Conservation (phyloP, 148 eudicot species). For the Nyssa sinensis region DNA sequence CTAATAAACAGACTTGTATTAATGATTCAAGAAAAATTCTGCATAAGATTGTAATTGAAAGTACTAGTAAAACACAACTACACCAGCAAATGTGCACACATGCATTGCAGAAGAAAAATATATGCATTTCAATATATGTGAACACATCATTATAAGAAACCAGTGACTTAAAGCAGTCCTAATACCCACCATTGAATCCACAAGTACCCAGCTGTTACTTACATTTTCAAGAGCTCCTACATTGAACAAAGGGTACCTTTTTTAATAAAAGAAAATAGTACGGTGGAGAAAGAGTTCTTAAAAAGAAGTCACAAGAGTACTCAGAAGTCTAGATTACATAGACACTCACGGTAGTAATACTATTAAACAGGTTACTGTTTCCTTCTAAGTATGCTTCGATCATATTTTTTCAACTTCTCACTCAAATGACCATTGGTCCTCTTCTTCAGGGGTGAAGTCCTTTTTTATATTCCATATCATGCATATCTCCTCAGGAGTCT, state of each 20-base stretch:
- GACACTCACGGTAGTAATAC: no score
- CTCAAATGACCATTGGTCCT: conserved; percentile 44
- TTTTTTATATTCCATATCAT: conserved; percentile 43
- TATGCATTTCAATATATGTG: no score
- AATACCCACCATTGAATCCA: background rate
- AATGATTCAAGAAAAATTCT: no score
- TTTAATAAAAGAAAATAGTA: background rate
- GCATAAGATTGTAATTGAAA: no score
- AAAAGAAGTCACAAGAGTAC: conserved; percentile 15
- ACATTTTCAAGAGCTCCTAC: background rate
- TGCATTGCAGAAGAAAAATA: no score
- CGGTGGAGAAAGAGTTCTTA: no score
- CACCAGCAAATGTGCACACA: no score
- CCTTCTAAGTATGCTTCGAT: no score
- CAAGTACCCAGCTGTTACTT: background rate
- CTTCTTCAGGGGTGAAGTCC: conserved; percentile 44
- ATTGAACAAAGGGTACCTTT: background rate
- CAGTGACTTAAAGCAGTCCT: background rate
- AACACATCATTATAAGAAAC: no score
- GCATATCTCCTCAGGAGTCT: conserved; percentile 43
- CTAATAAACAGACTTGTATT: no score
- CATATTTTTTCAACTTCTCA: conserved; percentile 3
- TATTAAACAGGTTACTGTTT: no score
- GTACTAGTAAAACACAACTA: no score
- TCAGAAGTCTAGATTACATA: background rate